Evolutionary conservation across 164 flowering plant species (phyloP).

Genomic region (Litsea cubeba): DNA sequence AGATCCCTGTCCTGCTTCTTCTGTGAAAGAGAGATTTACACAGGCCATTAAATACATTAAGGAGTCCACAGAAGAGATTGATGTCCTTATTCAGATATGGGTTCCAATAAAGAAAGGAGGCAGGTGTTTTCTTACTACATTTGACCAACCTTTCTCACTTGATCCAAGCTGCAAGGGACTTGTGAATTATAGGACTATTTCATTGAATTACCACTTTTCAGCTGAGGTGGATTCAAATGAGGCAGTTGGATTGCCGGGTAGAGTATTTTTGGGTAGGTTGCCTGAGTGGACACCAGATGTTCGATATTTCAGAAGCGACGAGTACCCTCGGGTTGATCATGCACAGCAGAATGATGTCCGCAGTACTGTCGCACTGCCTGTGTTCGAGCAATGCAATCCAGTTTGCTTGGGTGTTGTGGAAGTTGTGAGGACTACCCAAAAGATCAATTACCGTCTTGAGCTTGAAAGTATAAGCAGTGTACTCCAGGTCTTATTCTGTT

Average conservation of each 20-base stretch:
- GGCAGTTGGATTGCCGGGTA: conserved; percentile 65
- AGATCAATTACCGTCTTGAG: conserved; percentile 52
- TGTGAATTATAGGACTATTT: conserved; percentile 53
- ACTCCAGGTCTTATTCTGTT: conserved; percentile 52
- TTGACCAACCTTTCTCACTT: conserved; percentile 50
- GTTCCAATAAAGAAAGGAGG: conserved; percentile 59
- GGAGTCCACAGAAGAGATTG: conserved; percentile 37
- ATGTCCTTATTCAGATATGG: conserved; percentile 81
- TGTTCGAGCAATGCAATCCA: conserved; percentile 66
- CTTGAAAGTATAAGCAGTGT: conserved; percentile 82
- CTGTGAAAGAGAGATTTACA: conserved; percentile 59
- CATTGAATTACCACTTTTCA: conserved; percentile 54
- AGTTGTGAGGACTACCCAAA: conserved; percentile 60
- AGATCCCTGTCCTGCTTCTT: conserved; percentile 25
- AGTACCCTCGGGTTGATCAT: conserved; percentile 58
- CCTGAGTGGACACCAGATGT: conserved; percentile 98
- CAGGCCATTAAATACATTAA: conserved; percentile 46
- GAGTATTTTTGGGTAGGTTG: conserved; percentile 65
- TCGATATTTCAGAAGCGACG: conserved; percentile 58
- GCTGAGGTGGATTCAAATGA: conserved; percentile 53
- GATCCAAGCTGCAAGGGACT: conserved; percentile 42
- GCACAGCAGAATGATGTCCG: conserved; percentile 64
- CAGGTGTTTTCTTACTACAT: conserved; percentile 49
- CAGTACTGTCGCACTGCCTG: conserved; percentile 82
- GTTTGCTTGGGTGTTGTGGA: conserved; percentile 87